Base-by-base conservation (phyloP, 163 green algal species). In the Scenedesmus sp. region DNA sequence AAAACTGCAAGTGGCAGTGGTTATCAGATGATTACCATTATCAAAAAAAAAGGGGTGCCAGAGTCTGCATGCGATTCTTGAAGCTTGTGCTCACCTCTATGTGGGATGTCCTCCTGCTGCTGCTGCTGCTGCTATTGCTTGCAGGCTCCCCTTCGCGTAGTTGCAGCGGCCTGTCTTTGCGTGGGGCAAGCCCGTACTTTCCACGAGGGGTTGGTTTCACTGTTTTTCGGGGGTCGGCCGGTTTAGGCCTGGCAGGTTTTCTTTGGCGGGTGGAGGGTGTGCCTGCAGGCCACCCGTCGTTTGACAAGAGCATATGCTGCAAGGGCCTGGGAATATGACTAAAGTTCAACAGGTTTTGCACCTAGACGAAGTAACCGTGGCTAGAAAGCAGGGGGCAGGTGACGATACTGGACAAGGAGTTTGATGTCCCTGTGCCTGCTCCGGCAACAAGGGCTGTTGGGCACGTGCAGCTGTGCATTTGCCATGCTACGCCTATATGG, bases 161-260 rank as follows among this genome's bases (percentile, higher is more conserved):
- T 53, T 76, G 33, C 53, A 68, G 15, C 15, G 56, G 35, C n/a
- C 15, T 20, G 12, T 88, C 82, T 35, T 42, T 49, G 16, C 51
- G 40, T 40, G 83, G 83, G 18, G 43, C 22, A 37, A 89, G 65
- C 2, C 84, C 84, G 20, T 89, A 89, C 65, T 89, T 89, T 37
- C 65, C 84, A 2, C 84, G 84, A 44, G 84, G 84, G 15, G 84
- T 83, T 35, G 61, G 61, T n/a, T 68, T 82, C 1, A 89, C 42
- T 4, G 61, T 81, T 40, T 80, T 88, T 0, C 84, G 84, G 10
- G 84, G 61, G 42, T 89, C 33, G 35, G 40, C 49, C 43, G 61
- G 84, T 81, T 82, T 89, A 1, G 61, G 84, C 12, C 37, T 24
- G 10, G 84, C 84, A 56, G 65, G 61, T 18, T 44, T 70, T 22